These are phyloP conservation scores for Capronia americana DNA, from an alignment of 2,329 filamentous ascomycete genomes.

Conservation along the genomic window DNA sequence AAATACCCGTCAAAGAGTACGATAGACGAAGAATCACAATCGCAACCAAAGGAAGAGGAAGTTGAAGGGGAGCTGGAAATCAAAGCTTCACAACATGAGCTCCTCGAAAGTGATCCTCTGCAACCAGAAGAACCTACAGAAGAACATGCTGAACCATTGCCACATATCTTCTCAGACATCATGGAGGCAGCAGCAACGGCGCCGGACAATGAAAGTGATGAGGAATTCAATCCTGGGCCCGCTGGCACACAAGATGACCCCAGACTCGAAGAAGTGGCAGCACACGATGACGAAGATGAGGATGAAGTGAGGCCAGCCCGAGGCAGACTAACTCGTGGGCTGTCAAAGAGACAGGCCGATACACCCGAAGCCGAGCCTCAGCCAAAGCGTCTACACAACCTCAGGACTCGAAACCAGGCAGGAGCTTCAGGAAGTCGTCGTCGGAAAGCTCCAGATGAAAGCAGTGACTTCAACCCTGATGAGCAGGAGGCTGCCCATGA, in stretches of 20 bases:
- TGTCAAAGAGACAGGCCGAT: conserved; percentile 43
- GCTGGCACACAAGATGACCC: conserved; percentile 48
- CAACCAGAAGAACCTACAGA: conserved; percentile 41
- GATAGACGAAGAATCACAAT: conserved; percentile 52
- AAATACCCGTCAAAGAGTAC: conserved; percentile 47
- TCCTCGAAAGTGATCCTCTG: conserved; percentile 50
- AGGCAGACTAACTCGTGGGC: conserved; percentile 48
- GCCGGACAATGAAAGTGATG: conserved; percentile 38
- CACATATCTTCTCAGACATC: conserved; percentile 37
- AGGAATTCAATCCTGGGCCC: conserved; percentile 40
- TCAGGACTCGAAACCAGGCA: conserved; percentile 41
- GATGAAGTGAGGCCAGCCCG: conserved; percentile 61
- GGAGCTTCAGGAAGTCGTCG: conserved; percentile 52
- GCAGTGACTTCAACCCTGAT: conserved; percentile 68
- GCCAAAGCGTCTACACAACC: conserved; percentile 42
- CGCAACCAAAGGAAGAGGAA: conserved; percentile 45
- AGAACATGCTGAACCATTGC: conserved; percentile 35
- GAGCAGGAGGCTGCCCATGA: conserved; percentile 64
- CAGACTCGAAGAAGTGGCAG: conserved; percentile 52
- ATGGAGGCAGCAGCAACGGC: conserved; percentile 32
- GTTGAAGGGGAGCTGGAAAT: conserved; percentile 42
- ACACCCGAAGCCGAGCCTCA: conserved; percentile 44
- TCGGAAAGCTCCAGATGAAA: conserved; percentile 59
- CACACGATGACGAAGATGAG: conserved; percentile 48
- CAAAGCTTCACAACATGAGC: conserved; percentile 51